Evolutionary conservation across 2,329 filamentous ascomycete genomes (phyloP), one percentile per base, ranked within the genome.

Genomic region (Knoxdaviesia capensis): DNA sequence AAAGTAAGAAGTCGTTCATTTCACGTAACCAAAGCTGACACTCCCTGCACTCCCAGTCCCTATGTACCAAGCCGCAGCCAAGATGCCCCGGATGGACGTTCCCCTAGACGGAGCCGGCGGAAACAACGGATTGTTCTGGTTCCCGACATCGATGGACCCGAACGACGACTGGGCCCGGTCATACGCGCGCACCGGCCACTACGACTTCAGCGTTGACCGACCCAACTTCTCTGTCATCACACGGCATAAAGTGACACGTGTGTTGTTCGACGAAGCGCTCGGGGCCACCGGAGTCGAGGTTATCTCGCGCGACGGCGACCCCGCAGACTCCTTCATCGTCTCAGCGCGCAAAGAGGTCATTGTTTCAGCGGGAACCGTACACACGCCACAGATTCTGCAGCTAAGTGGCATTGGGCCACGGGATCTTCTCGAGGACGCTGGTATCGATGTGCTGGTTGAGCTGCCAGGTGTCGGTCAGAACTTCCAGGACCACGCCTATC

Each of bases 401-500:
- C 53, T 61, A 6, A 65, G 61, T 41, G 64, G 64, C 11, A 58
- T 69, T 28, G 64, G 64, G 0, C 53, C 56, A 4, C 50, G 50
- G 5, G 50, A 51, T 1, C 50, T 59, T 2, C 50, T 69, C 2
- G 42, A 52, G 7, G 44, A 51, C 4, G 53, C 59, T 4, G 54
- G 53, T 0, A 61, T 69, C 33, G 45, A 52, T 0, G 49, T 62
- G 0, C 46, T 62, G 2, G 53, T 60, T 29, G 56, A 66, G 45
- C 51, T 63, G 2, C 60, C 65, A 0, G 59, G 56, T 3, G 68
- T 69, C 4, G 66, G 65, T 5, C 52, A 58, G 29, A 61, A 61
- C 46, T 53, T 60, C 34, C 58, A 60, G 45, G 60, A 63, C 43
- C 59, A 62, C 45, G 47, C 48, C 32, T 52, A 54, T 50, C 44